A percentile compares a stretch with the other conserved stretches of the same genome.
phyloP scores from a whole-genome alignment of 2,329 filamentous ascomycete species.

The Verticillium dahliae region DNA sequence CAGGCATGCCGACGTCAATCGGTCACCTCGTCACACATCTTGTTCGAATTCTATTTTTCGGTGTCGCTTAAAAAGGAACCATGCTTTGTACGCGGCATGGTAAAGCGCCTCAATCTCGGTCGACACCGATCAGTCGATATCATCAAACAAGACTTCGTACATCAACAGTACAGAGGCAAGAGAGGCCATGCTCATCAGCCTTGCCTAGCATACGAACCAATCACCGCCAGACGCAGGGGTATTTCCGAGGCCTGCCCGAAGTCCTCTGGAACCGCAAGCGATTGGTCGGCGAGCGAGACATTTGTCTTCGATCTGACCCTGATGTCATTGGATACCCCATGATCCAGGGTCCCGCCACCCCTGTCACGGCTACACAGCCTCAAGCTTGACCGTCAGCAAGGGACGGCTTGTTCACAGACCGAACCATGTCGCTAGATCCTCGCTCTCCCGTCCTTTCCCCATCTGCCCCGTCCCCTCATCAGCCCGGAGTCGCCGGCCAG shows the following conservation, averaged over 20 bases:
- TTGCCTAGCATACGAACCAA: not conserved
- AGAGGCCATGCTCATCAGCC: not conserved
- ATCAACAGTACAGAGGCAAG: not conserved
- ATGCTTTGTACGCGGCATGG: not conserved
- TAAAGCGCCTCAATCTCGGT: not conserved
- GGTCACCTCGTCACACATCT: not conserved
- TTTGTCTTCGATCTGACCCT: not conserved
- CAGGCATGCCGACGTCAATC: not conserved
- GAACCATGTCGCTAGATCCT: not conserved
- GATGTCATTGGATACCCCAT: conserved; percentile 1
- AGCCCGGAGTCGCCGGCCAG: conserved; percentile 2
- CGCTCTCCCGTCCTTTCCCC: not conserved
- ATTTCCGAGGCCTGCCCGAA: not conserved
- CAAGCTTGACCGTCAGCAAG: conserved; percentile 7
- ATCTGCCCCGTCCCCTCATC: not conserved
- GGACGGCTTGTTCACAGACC: not conserved
- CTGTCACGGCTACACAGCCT: conserved; percentile 10
- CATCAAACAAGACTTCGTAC: not conserved
- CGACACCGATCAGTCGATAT: not conserved
- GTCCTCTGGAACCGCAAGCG: conserved; percentile 8
- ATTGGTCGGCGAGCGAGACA: conserved; percentile 11
- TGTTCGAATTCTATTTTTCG: not conserved
- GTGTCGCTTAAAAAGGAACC: not conserved
- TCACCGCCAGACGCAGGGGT: not conserved
- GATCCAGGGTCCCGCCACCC: not conserved